Base-by-base conservation (phyloP, 176 grass and related monocot species). In the Ananas comosus region DNA sequence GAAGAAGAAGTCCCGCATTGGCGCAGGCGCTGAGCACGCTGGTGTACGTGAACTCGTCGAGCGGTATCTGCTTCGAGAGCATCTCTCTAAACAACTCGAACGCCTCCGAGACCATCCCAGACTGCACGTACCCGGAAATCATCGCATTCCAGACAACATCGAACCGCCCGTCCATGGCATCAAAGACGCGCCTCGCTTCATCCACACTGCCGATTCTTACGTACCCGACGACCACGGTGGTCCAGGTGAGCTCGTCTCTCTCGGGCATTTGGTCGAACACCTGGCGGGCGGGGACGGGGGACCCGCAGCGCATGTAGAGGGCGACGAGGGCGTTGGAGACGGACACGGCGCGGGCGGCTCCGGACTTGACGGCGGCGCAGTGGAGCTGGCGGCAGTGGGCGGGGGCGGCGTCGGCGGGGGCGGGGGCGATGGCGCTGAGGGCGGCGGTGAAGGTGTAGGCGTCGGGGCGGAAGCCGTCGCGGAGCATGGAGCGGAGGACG, bases 131-230 rank as follows among this genome's bases (percentile, higher is more conserved):
- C 19, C 92, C 92, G 18, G 92, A 96, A 76, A 96, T 96, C 86
- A 92, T 96, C 0, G 92, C 92, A 48, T 96, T 96, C 85, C 88
- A 91, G 70, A 96, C 86, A 1, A 91, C 92, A 81, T 96, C 86
- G 13, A 92, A 81, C 66, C 49, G 72, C 27, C 77, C 67, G 63
- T 89, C 78, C 78, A 91, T 83, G 52, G 82, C 76, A 16, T 89
- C 78, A 69, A 89, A 96, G 21, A 82, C 86, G 29, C 53, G 66
- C 61, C 83, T 72, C 67, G 92, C 86, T 79, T 85, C 81, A 71
- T 70, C 49, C 13, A 89, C 69, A 47, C 80, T 47, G 1, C 88
- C 86, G 76, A 66, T 85, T 72, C 92, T 89, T 14, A 96, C 88
- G 56, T 85, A 96, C 22, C 88, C 81, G 13, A 96, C 86, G 48